Conservation (phyloP, 345 rosid species). For the Aegle marmelos region DNA sequence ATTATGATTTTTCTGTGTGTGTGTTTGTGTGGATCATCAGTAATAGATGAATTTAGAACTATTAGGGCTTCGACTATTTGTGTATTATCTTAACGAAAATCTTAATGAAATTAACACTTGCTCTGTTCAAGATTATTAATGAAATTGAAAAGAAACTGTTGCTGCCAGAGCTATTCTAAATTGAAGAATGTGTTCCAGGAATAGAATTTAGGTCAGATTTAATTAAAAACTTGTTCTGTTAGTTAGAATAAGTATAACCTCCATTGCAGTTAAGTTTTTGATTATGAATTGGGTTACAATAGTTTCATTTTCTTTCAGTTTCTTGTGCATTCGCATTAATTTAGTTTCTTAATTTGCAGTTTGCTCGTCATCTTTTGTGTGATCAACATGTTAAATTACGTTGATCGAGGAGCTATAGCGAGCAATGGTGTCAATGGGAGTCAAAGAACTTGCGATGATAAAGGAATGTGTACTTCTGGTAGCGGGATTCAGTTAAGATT, state of each 20-base stretch:
- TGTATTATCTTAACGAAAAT: not conserved
- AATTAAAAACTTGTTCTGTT: not conserved
- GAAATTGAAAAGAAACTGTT: not conserved
- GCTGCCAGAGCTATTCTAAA: not conserved
- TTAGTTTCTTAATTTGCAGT: conserved; percentile 38
- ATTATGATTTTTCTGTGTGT: not conserved
- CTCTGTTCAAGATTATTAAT: not conserved
- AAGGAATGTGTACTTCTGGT: conserved; percentile 64
- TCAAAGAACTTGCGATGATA: conserved; percentile 48
- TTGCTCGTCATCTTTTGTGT: conserved; percentile 74
- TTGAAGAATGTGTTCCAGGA: not conserved
- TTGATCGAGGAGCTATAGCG: conserved; percentile 95
- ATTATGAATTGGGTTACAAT: not conserved
- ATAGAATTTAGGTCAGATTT: not conserved
- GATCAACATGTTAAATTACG: conserved; percentile 73
- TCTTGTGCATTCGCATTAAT: not conserved
- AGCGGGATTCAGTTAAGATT: conserved; percentile 81
- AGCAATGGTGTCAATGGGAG: conserved; percentile 97
- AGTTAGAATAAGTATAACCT: not conserved
- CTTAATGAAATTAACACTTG: not conserved
- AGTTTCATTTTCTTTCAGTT: not conserved
- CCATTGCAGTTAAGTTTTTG: not conserved
- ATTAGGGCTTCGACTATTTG: not conserved
- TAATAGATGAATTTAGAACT: not conserved
- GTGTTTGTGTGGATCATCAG: not conserved